phyloP scores from a whole-genome alignment of 2,329 filamentous ascomycete genomes.

The Drechslera avenae region DNA sequence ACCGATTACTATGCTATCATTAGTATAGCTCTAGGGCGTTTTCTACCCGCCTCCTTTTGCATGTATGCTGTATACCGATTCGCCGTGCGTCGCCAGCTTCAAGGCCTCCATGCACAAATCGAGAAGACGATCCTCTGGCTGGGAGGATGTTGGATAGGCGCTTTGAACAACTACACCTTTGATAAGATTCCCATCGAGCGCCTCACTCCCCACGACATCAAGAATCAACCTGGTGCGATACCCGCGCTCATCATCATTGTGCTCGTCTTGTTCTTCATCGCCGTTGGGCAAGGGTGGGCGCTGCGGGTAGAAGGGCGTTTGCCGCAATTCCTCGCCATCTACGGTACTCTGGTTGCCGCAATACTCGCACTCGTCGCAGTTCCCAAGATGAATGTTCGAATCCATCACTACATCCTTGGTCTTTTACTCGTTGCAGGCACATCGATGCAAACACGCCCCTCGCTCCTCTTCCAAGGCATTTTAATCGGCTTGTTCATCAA shows the following conservation, averaged over 20 bases:
- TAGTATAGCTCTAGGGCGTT: slow-evolving; percentile 77
- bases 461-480: slow-evolving; percentile 85
- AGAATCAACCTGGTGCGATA: slow-evolving; percentile 86
- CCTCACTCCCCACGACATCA: slow-evolving; percentile 86
- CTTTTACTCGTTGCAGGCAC: slow-evolving; percentile 88
- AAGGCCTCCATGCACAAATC: slow-evolving; percentile 76
- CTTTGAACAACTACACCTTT: slow-evolving; percentile 93
- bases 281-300: slow-evolving; percentile 78
- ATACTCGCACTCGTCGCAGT: slow-evolving; percentile 72
- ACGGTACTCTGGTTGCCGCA: slow-evolving; percentile 78
- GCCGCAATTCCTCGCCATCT: slow-evolving; percentile 76
- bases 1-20: slow-evolving; percentile 71
- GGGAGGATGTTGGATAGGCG: slow-evolving; percentile 87
- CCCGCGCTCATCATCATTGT: slow-evolving; percentile 81
- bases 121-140: slow-evolving; percentile 93
- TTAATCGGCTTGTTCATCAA: slow-evolving; percentile 92
- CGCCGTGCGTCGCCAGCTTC: slow-evolving; percentile 74
- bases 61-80: slow-evolving; percentile 87
- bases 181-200: slow-evolving; percentile 91
- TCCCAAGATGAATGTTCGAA: slow-evolving; percentile 79
- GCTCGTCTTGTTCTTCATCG: slow-evolving; percentile 69
- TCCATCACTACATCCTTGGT: slow-evolving; percentile 93
- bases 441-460: slow-evolving; percentile 82
- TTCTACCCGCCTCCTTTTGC: slow-evolving; percentile 85
- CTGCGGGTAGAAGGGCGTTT: slow-evolving; percentile 86